Percentiles rank a stretch among this genome's conserved stretches.
phyloP scores from a whole-genome alignment of 768 basidiomycete species.

The Hydnomerulius pinastri region DNA sequence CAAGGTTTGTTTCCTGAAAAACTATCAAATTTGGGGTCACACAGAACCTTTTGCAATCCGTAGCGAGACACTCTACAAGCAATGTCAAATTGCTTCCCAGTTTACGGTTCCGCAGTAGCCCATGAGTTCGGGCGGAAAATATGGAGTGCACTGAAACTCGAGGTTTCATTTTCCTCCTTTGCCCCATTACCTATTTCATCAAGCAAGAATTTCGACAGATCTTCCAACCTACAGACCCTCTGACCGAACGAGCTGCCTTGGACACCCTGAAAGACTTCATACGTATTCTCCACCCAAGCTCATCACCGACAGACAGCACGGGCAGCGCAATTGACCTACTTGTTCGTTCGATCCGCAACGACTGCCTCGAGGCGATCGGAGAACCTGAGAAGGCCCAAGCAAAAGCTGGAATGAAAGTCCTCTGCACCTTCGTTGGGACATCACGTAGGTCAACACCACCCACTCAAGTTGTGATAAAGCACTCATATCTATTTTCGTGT shows the following conservation, averaged over 20 bases:
- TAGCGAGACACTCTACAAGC: constrained; percentile 88
- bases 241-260: constrained; percentile 76
- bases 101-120: constrained; percentile 71
- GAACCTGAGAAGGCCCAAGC: constrained; percentile 96
- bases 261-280: constrained; percentile 73
- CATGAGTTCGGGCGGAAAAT: constrained; percentile 68
- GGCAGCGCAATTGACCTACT: constrained; percentile 51
- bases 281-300: constrained; percentile 61
- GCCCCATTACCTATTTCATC: not conserved
- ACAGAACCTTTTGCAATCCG: constrained; percentile 3
- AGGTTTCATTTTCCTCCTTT: constrained; percentile 47
- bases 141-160: constrained; percentile 91
- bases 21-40: not conserved
- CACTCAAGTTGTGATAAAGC: not conserved
- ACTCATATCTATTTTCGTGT: constrained; percentile 9
- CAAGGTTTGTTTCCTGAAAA: constrained; percentile 55
- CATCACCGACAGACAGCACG: constrained; percentile 38
- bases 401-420: constrained; percentile 79
- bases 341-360: constrained; percentile 73
- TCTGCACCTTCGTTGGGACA: constrained; percentile 76
- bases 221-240: constrained; percentile 84
- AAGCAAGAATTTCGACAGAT: constrained; percentile 52
- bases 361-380: constrained; percentile 76
- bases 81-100: constrained; percentile 74
- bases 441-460: constrained; percentile 58